A percentile compares a stretch with the other conserved stretches of the same genome.
These are phyloP conservation scores for Globisporangium emineosum DNA, from an alignment of 352 stramenopile genomes.

Conservation along the genomic window DNA sequence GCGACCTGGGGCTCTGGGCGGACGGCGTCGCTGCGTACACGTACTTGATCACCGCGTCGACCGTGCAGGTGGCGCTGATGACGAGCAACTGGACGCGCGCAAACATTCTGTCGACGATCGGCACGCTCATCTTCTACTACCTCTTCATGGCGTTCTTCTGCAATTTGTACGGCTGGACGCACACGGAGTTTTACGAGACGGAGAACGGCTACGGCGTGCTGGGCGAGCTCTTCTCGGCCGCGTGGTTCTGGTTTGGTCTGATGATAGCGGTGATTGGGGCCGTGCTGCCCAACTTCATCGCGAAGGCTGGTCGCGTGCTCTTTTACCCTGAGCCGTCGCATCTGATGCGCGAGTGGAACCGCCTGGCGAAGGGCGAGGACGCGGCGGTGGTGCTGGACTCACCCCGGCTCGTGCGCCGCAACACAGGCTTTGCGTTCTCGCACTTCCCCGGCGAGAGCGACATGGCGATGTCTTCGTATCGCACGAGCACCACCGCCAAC, in stretches of 20 bases:
- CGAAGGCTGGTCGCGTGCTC: slow-evolving; percentile 77
- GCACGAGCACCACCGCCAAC: slow-evolving; percentile 12
- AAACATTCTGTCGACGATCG: slow-evolving; percentile 71
- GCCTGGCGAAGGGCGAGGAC: slow-evolving; percentile 75
- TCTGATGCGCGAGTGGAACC: slow-evolving; percentile 89
- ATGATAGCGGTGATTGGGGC: slow-evolving; percentile 51
- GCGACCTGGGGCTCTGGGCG: slow-evolving; percentile 78
- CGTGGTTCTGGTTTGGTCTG: slow-evolving; percentile 88
- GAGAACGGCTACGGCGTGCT: slow-evolving; percentile 68
- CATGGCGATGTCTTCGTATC: slow-evolving; percentile 58
- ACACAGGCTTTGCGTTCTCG: slow-evolving; percentile 87
- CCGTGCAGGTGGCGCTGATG: slow-evolving; percentile 81
- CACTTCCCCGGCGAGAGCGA: slow-evolving; percentile 71
- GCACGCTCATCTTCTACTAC: slow-evolving; percentile 85
- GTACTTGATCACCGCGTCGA: slow-evolving; percentile 85
- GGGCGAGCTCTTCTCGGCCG: slow-evolving; percentile 45
- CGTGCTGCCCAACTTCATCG: slow-evolving; percentile 85
- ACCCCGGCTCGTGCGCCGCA: slow-evolving; percentile 74
- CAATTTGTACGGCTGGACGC: slow-evolving; percentile 69
- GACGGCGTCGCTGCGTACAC: slow-evolving; percentile 81
- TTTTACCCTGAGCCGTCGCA: slow-evolving; percentile 89
- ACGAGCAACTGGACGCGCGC: slow-evolving; percentile 86
- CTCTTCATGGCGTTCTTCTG: slow-evolving; percentile 85
- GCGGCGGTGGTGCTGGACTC: slow-evolving; percentile 52
- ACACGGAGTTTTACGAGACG: slow-evolving; percentile 78